phyloP scores from a whole-genome alignment of 805 yeast species.

The Starmerella bacillaris region DNA sequence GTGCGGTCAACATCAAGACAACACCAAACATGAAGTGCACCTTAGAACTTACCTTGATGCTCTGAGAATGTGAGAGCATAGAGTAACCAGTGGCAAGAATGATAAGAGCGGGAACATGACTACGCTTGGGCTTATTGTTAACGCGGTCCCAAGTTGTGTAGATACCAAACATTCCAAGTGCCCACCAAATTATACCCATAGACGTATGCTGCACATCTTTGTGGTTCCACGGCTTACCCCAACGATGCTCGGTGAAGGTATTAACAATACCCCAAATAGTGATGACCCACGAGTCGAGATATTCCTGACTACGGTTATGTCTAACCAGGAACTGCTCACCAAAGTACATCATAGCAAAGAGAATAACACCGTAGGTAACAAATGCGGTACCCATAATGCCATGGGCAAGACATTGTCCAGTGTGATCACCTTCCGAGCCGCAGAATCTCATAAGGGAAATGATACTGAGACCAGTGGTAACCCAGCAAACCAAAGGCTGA shows the following conservation, averaged over 20 bases:
- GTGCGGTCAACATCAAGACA: slow-evolving; percentile 62
- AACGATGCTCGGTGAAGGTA: slow-evolving; percentile 89
- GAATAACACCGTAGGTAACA: slow-evolving; percentile 56
- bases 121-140: slow-evolving; percentile 32
- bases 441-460: slow-evolving; percentile 79
- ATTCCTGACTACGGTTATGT: slow-evolving; percentile 51
- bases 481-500: slow-evolving; percentile 45
- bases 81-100: slow-evolving; percentile 84
- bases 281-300: slow-evolving; percentile 65
- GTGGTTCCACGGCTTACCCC: slow-evolving; percentile 89
- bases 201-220: slow-evolving; percentile 91
- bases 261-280: slow-evolving; percentile 83
- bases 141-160: slow-evolving; percentile 47
- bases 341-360: slow-evolving; percentile 45
- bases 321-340: slow-evolving; percentile 42
- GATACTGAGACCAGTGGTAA: slow-evolving; percentile 62
- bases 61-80: slow-evolving; percentile 79
- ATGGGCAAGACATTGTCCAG: slow-evolving; percentile 93
- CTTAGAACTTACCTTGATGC: slow-evolving; percentile 57
- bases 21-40: slow-evolving; percentile 78
- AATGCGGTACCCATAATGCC: slow-evolving; percentile 93
- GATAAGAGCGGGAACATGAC: slow-evolving; percentile 64
- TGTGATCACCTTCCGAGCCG: slow-evolving; percentile 40
- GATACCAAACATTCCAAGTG: slow-evolving; percentile 76
- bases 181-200: slow-evolving; percentile 95